Conservation (phyloP, 306 rosid genomes). For the Prunus mongolica region DNA sequence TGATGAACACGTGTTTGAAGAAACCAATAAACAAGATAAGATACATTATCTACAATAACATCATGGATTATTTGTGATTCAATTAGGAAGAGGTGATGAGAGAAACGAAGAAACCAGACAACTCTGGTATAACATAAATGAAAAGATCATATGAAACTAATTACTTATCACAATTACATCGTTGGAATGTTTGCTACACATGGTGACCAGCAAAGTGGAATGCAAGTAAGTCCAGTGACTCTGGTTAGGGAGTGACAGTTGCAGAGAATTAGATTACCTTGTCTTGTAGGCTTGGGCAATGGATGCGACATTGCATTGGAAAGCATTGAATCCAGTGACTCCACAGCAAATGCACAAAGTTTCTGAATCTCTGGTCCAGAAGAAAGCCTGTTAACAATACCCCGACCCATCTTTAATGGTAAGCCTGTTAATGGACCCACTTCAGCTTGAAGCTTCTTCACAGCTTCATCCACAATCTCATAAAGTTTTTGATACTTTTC, state of each 20-base stretch:
- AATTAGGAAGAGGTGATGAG: background rate
- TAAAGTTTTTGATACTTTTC: slow-evolving; percentile 49
- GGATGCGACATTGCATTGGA: slow-evolving; percentile 30
- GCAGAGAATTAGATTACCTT: slow-evolving; percentile 41
- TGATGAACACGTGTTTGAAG: background rate
- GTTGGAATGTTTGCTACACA: background rate
- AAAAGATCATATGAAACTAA: slow-evolving; percentile 3
- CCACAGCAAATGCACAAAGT: slow-evolving; percentile 74
- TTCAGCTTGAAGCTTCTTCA: slow-evolving; percentile 82
- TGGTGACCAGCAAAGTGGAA: background rate
- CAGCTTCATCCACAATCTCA: slow-evolving; percentile 65
- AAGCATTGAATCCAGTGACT: slow-evolving; percentile 58
- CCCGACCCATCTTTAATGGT: slow-evolving; percentile 88
- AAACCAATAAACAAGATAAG: background rate
- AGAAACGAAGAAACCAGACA: background rate
- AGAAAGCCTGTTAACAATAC: slow-evolving; percentile 96
- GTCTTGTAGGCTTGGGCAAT: slow-evolving; percentile 26
- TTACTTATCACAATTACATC: background rate
- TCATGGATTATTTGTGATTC: background rate
- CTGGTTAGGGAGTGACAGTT: background rate
- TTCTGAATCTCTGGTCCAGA: slow-evolving; percentile 94
- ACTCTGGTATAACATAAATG: background rate
- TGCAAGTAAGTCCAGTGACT: background rate
- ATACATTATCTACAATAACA: background rate
- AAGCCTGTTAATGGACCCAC: slow-evolving; percentile 77